Conservation (phyloP, 495 filamentous ascomycete species). For the Neurospora terricola region DNA sequence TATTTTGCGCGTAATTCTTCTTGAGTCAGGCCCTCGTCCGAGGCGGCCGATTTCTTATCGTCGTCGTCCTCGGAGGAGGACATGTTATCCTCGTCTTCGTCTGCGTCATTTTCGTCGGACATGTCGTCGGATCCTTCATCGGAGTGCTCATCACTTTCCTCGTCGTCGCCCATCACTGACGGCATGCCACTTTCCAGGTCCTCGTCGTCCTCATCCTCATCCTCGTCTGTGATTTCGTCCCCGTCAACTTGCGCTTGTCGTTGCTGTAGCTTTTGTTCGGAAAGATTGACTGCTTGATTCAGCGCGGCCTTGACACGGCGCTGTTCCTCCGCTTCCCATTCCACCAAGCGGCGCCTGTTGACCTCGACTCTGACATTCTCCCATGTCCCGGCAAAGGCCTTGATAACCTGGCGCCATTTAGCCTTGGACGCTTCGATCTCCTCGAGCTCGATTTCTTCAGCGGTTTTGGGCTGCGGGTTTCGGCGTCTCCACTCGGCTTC, state of each 20-base stretch:
- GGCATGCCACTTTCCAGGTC: conserved; percentile 49
- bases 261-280: conserved; percentile 46
- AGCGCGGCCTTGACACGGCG: conserved; percentile 69
- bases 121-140: neutral
- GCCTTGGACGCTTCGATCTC: conserved; percentile 37
- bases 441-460: conserved; percentile 57
- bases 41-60: conserved; percentile 47
- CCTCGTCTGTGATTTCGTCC: conserved; percentile 31
- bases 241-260: conserved; percentile 34
- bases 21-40: conserved; percentile 65
- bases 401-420: conserved; percentile 57
- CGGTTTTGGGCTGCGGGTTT: conserved; percentile 61
- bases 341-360: conserved; percentile 57
- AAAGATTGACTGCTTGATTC: conserved; percentile 71
- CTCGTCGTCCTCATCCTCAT: conserved; percentile 41
- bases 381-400: conserved; percentile 64
- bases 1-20: conserved; percentile 77
- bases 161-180: conserved; percentile 24
- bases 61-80: conserved; percentile 51
- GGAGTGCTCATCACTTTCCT: conserved; percentile 10
- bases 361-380: conserved; percentile 68
- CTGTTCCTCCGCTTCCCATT: conserved; percentile 82
- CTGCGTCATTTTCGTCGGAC: conserved; percentile 45
- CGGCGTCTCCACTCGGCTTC: conserved; percentile 51
- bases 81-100: conserved; percentile 62